These are phyloP conservation scores for Coffea humblotiana DNA, from an alignment of 305 asterid species.

Conservation along the genomic window DNA sequence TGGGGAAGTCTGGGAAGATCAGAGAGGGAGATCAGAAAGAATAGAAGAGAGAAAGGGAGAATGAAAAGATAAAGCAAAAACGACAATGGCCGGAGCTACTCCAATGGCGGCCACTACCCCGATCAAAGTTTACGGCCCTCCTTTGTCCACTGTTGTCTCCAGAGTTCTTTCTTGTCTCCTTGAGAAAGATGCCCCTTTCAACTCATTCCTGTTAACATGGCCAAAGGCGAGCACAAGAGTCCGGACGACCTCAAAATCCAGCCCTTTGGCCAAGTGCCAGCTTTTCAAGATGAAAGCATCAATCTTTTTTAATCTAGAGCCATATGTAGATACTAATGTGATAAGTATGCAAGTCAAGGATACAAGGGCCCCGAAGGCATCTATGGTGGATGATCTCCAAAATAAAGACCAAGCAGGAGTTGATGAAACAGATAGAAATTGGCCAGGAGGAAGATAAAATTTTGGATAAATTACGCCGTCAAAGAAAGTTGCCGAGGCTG, in stretches of 20 bases:
- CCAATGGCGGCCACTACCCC: slow-evolving; percentile 46
- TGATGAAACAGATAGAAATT: too few species aligned
- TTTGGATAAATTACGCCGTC: too few species aligned
- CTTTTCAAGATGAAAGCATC: slow-evolving; percentile 65
- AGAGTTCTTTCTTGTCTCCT: slow-evolving; percentile 68
- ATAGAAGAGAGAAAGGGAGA: too few species aligned
- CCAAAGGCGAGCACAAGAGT: slow-evolving; percentile 41
- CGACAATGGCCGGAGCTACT: not conserved
- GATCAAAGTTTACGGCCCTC: slow-evolving; percentile 78
- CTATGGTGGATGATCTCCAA: too few species aligned
- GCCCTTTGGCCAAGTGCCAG: slow-evolving; percentile 95
- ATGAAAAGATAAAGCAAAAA: too few species aligned
- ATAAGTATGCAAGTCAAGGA: slow-evolving; percentile 58
- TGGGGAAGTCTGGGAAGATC: too few species aligned
- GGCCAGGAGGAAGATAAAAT: too few species aligned
- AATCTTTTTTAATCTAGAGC: slow-evolving; percentile 71
- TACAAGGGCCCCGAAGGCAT: too few species aligned
- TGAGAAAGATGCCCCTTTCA: slow-evolving; percentile 72
- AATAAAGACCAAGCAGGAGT: too few species aligned
- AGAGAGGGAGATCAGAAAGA: too few species aligned
- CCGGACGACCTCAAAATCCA: slow-evolving; percentile 74
- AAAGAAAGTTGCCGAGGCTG: too few species aligned
- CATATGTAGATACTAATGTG: slow-evolving; percentile 62
- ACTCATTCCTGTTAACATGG: slow-evolving; percentile 43
- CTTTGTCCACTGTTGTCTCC: slow-evolving; percentile 66